A percentile compares a stretch with the other conserved stretches of the same genome.
Evolutionary conservation across 768 basidiomycete species (phyloP).

Genomic region (Hericium alpestre): DNA sequence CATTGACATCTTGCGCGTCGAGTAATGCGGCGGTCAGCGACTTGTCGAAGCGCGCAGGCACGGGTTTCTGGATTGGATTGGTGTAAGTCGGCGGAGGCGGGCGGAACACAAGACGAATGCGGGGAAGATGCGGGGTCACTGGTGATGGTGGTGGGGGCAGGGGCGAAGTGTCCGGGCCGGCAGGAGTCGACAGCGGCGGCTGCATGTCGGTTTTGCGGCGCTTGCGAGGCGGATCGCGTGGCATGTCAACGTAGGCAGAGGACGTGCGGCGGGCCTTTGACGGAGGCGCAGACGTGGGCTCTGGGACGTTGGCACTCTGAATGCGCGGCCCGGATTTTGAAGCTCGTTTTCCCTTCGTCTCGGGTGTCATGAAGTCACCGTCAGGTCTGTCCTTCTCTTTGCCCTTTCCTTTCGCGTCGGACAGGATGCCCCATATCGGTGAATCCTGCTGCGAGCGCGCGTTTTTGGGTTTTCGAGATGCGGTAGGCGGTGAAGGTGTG

Average conservation of each 20-base stretch:
- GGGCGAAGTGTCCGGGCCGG: not conserved
- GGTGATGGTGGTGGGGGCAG: not conserved
- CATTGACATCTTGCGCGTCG: slow-evolving; percentile 37
- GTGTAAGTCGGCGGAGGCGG: slow-evolving; percentile 50
- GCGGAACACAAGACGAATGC: slow-evolving; percentile 59
- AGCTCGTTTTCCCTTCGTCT: not conserved
- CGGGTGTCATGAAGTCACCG: not conserved
- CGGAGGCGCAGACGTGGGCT: too few species aligned
- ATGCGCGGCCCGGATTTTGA: too few species aligned
- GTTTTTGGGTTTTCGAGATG: slow-evolving; percentile 6
- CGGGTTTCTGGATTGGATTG: slow-evolving; percentile 64
- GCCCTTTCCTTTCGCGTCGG: slow-evolving; percentile 22
- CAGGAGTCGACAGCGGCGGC: not conserved
- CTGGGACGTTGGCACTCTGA: too few species aligned
- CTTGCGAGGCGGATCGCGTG: slow-evolving; percentile 3
- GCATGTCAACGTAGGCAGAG: not conserved
- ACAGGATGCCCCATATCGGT: slow-evolving; percentile 24
- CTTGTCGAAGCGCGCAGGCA: slow-evolving; percentile 33
- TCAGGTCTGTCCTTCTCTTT: slow-evolving; percentile 14
- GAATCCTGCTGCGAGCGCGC: slow-evolving; percentile 9
- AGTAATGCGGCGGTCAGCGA: slow-evolving; percentile 16
- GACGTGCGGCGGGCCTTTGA: too few species aligned
- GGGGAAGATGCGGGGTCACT: slow-evolving; percentile 18
- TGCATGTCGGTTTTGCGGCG: slow-evolving; percentile 10
- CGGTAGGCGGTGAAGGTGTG: slow-evolving; percentile 5